phyloP scores from a whole-genome alignment of 495 filamentous ascomycete genomes.

The Aspergillus olivimuriae region DNA sequence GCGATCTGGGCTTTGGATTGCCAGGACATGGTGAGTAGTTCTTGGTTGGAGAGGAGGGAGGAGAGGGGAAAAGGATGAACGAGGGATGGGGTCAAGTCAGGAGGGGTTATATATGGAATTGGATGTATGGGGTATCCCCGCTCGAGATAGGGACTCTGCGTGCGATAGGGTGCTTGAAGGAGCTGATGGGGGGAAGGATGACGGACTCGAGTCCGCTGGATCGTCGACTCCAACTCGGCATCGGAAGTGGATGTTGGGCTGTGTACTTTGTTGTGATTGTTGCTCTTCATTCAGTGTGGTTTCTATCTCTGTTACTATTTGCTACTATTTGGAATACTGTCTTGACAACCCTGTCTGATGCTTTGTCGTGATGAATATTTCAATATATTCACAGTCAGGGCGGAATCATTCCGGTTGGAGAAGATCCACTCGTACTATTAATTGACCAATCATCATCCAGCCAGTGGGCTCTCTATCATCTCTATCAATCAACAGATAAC shows the following conservation, averaged over 20 bases:
- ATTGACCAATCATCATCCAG: no score
- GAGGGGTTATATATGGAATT: background rate
- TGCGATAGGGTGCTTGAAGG: background rate
- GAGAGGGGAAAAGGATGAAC: background rate
- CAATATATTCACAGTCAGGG: no score
- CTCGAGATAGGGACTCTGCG: background rate
- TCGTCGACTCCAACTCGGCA: background rate
- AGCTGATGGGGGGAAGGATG: background rate
- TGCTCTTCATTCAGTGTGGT: conserved; percentile 4
- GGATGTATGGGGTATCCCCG: background rate
- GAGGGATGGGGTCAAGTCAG: background rate
- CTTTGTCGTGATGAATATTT: no score
- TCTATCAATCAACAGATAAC: no score
- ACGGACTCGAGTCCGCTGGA: background rate
- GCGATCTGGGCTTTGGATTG: conserved; percentile 28
- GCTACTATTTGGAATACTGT: no score
- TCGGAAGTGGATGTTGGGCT: no score
- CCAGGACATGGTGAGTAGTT: conserved; percentile 25
- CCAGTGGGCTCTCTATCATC: no score
- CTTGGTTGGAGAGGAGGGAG: background rate
- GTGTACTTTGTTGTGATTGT: no score
- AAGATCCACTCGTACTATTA: no score
- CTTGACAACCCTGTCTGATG: no score
- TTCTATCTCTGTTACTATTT: no score
- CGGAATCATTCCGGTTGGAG: no score